Evolutionary conservation across 306 rosid genomes (phyloP), one percentile per base, ranked within the genome.

Genomic region (Sphenostylis stenocarpa): DNA sequence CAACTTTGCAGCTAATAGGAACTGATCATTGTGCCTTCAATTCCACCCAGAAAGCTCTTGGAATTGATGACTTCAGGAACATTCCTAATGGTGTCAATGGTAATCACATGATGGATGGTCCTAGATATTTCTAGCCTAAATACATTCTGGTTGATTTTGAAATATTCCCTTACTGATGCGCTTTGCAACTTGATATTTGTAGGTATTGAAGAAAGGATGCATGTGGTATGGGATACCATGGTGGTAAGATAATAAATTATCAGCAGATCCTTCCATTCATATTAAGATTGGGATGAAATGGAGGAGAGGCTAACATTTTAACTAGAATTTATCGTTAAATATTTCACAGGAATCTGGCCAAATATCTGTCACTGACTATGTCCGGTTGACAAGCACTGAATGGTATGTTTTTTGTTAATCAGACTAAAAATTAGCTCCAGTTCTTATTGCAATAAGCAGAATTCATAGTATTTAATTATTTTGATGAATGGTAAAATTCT

Each of bases 121-220:
- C 56, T 58, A 36, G 21, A 47, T 63, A 52, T 62, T 17, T 61
- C 63, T 34, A 67, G 53, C 70, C 57, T 70, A 70, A 53, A 41
- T 52, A 39, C 47, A 64, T 70, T 55, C 33, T 66, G 16, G 74
- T 48, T 80, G 69, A 75, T 77, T 77, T 84, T 44, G 48, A 76
- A 39, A 52, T 72, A 53, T 26, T 67, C 47, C 72, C 72, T 75
- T 56, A 53, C 58, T 34, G 73, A 63, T 78, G 43, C 51, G 21
- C 69, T 12, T 47, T 67, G 75, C 57, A 73, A 84, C 51, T 78
- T 41, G 73, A 63, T 77, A 81, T 72, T 69, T 81, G 70, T 76
- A 94, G 97, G 98, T 49, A 86, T 94, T 39, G 97, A 91, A 89
- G 97, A 94, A 85, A 88, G 98, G 83, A 94, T 94, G 98, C 98